A percentile compares a stretch with the other conserved stretches of the same genome.
Evolutionary conservation across 306 rosid species (phyloP).

Genomic region (Pyrus communis): DNA sequence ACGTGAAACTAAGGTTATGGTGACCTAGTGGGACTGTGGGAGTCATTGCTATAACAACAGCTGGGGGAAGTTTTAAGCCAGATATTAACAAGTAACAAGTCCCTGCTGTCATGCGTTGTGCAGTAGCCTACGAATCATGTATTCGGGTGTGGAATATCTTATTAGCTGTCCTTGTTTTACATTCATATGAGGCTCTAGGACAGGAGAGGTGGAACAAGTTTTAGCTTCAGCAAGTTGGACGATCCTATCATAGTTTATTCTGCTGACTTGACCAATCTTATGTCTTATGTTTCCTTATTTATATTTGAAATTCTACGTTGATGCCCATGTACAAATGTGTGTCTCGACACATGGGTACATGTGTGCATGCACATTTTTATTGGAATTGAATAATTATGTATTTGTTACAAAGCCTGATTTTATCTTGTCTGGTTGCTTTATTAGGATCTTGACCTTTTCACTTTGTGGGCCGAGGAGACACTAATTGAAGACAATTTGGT

Average conservation of each 20-base stretch:
- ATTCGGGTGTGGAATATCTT: not conserved
- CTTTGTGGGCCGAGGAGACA: constrained; percentile 96
- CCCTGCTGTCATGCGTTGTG: not conserved
- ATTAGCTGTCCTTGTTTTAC: not conserved
- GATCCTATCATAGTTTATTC: not conserved
- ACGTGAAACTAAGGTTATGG: not conserved
- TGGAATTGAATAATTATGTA: not conserved
- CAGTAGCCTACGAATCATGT: not conserved
- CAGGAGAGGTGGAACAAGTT: not conserved
- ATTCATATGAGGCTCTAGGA: not conserved
- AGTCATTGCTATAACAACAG: not conserved
- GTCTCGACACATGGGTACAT: not conserved
- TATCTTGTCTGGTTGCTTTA: constrained; percentile 24
- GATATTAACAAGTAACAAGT: not conserved
- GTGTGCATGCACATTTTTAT: not conserved
- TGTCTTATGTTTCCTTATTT: not conserved
- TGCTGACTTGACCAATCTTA: not conserved
- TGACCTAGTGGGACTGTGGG: not conserved
- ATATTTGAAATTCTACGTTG: not conserved
- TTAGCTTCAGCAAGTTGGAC: no score
- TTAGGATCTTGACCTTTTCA: constrained; percentile 82
- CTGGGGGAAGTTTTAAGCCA: not conserved
- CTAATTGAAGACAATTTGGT: constrained; percentile 82
- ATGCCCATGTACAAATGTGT: not conserved
- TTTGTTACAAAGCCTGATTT: constrained; percentile 2